Evolutionary conservation across 768 basidiomycete genomes (phyloP).

Genomic region (Chiua virens): DNA sequence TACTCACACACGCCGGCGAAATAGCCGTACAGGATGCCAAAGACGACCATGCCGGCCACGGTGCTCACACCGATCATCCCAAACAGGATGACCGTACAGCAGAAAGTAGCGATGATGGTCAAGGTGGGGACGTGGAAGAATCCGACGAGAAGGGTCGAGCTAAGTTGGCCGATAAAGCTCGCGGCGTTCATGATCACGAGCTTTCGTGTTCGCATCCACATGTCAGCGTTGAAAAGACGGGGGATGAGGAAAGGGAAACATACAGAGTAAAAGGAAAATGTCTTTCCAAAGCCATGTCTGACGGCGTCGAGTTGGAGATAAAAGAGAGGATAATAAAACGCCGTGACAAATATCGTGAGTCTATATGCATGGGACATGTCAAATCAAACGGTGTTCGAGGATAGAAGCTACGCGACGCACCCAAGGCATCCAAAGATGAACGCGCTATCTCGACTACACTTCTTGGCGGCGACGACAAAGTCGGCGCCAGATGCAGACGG

Average conservation of each 20-base stretch:
- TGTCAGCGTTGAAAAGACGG: background rate
- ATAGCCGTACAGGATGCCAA: conserved; percentile 50
- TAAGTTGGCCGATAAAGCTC: conserved; percentile 52
- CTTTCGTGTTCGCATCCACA: conserved; percentile 24
- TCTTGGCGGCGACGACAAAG: conserved; percentile 23
- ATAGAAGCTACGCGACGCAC: conserved; percentile 1
- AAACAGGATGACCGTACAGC: conserved; percentile 43
- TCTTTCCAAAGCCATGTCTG: conserved; percentile 43
- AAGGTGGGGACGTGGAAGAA: conserved; percentile 43
- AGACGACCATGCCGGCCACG: conserved; percentile 39
- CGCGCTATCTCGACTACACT: conserved; percentile 23
- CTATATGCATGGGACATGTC: conserved; percentile 3
- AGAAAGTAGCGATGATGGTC: conserved; percentile 35
- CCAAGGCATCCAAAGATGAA: conserved; percentile 31
- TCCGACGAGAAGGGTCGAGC: conserved; percentile 46
- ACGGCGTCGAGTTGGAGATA: conserved; percentile 59
- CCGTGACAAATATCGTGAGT: conserved; percentile 35
- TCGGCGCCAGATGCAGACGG: conserved; percentile 30
- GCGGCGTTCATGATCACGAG: conserved; percentile 58
- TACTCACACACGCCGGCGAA: conserved; percentile 48
- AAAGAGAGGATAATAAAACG: conserved; percentile 56
- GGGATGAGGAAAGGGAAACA: background rate
- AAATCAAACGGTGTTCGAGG: background rate
- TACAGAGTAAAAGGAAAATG: conserved; percentile 61
- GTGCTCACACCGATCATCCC: conserved; percentile 45